Conservation (phyloP, 495 filamentous ascomycete genomes). For the Elaphomyces granulatus region DNA sequence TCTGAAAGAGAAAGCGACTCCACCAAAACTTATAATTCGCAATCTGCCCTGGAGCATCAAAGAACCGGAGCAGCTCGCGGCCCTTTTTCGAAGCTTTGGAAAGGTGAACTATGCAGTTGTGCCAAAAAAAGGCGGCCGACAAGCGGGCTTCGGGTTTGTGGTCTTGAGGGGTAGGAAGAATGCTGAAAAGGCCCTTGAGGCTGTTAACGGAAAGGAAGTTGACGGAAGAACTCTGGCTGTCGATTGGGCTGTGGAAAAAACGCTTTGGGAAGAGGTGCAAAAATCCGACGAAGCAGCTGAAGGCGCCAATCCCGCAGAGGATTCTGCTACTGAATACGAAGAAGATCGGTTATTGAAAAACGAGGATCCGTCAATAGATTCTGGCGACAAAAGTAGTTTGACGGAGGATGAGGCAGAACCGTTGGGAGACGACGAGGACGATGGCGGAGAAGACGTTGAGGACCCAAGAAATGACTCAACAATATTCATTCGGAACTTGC, state of each 20-base stretch:
- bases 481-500: slow-evolving; percentile 87
- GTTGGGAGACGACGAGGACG: slow-evolving; percentile 23
- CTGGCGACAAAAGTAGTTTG: slow-evolving; percentile 16
- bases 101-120: slow-evolving; percentile 74
- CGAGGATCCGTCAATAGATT: no score
- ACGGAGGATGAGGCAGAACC: slow-evolving; percentile 10
- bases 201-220: slow-evolving; percentile 76
- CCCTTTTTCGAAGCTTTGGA: slow-evolving; percentile 71
- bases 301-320: slow-evolving; percentile 14
- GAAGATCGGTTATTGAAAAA: slow-evolving; percentile 13
- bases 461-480: slow-evolving; percentile 50
- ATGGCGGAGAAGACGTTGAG: slow-evolving; percentile 38
- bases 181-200: slow-evolving; percentile 74
- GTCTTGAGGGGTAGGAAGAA: slow-evolving; percentile 78
- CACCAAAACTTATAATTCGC: slow-evolving; percentile 80
- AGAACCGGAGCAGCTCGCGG: slow-evolving; percentile 57
- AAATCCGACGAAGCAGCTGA: slow-evolving; percentile 17
- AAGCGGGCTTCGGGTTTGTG: slow-evolving; percentile 86
- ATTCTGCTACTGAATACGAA: slow-evolving; percentile 17
- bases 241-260: slow-evolving; percentile 92
- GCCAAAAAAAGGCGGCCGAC: slow-evolving; percentile 57
- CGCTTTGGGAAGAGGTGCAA: slow-evolving; percentile 57
- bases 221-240: slow-evolving; percentile 80
- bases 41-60: slow-evolving; percentile 97
- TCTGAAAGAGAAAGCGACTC: slow-evolving; percentile 40